Percentiles rank a stretch among this genome's conserved stretches.
phyloP scores from a whole-genome alignment of 805 yeast species.

The Cyberlindnera meyerae region DNA sequence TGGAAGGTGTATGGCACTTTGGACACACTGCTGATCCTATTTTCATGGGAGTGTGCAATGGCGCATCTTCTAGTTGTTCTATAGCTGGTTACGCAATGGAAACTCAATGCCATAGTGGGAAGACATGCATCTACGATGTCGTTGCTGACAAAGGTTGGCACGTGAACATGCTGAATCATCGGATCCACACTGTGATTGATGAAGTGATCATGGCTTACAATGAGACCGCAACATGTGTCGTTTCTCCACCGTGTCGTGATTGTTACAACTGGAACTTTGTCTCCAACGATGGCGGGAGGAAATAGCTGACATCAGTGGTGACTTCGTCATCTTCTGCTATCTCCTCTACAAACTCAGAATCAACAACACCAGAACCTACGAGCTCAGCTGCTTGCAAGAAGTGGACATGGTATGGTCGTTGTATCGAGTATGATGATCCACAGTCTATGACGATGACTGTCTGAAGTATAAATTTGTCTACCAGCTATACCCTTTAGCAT shows the following conservation, averaged over 20 bases:
- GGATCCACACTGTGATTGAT: constrained; percentile 87
- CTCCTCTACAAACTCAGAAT: not conserved
- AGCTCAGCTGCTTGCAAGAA: constrained; percentile 26
- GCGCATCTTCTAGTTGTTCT: constrained; percentile 84
- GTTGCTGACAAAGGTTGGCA: constrained; percentile 90
- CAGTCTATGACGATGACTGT: no score
- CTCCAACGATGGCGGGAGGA: constrained; percentile 28
- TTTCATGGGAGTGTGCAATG: constrained; percentile 93
- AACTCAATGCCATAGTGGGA: constrained; percentile 89
- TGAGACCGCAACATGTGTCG: constrained; percentile 66
- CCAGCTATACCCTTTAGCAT: no score
- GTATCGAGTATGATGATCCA: constrained; percentile 33
- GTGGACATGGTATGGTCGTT: constrained; percentile 55
- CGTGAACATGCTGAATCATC: constrained; percentile 79
- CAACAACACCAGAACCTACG: constrained; percentile 16
- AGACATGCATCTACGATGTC: constrained; percentile 81
- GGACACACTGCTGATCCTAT: constrained; percentile 98
- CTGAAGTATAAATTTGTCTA: no score
- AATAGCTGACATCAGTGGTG: no score
- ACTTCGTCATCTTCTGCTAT: no score
- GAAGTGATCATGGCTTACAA: constrained; percentile 69
- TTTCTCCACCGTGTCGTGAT: constrained; percentile 81
- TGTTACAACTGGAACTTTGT: constrained; percentile 86
- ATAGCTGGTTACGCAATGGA: constrained; percentile 97
- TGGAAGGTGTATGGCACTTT: constrained; percentile 88